Percentiles rank a stretch among this genome's conserved stretches.
These are phyloP conservation scores for Perkinsus olseni DNA, from an alignment of 169 alveolate species.

Conservation along the genomic window DNA sequence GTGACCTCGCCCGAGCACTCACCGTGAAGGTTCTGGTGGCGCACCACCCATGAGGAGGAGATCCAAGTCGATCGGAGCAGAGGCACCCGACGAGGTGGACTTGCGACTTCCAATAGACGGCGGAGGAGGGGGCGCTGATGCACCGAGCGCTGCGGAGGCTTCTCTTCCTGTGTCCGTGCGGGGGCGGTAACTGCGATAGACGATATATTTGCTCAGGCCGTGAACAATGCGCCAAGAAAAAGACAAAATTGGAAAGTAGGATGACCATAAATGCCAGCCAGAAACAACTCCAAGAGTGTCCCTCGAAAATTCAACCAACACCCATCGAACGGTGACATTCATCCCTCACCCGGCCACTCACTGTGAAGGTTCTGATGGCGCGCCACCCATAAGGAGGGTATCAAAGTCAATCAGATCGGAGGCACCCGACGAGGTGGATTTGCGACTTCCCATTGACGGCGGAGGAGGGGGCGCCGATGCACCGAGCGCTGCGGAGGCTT, in stretches of 20 bases:
- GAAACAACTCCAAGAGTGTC: too few species aligned
- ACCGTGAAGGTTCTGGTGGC: not conserved
- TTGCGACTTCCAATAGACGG: not conserved
- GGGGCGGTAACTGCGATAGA: not conserved
- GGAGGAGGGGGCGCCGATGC: not conserved
- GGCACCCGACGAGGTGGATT: not conserved
- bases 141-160: not conserved
- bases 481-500: not conserved
- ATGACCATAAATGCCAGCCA: too few species aligned
- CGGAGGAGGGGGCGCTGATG: not conserved
- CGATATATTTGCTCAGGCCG: too few species aligned
- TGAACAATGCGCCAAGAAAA: too few species aligned
- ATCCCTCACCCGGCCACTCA: not conserved
- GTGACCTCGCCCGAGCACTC: not conserved
- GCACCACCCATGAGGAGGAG: not conserved
- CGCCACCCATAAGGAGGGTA: not conserved
- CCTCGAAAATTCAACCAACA: too few species aligned
- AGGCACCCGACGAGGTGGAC: not conserved
- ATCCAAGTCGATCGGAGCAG: not conserved
- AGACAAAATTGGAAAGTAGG: too few species aligned
- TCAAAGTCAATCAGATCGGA: not conserved
- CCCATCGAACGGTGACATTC: too few species aligned
- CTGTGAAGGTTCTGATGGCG: not conserved
- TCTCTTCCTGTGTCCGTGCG: not conserved
- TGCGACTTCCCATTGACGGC: not conserved